phyloP scores from a whole-genome alignment of 768 basidiomycete genomes.

The Trametes gibbosa region DNA sequence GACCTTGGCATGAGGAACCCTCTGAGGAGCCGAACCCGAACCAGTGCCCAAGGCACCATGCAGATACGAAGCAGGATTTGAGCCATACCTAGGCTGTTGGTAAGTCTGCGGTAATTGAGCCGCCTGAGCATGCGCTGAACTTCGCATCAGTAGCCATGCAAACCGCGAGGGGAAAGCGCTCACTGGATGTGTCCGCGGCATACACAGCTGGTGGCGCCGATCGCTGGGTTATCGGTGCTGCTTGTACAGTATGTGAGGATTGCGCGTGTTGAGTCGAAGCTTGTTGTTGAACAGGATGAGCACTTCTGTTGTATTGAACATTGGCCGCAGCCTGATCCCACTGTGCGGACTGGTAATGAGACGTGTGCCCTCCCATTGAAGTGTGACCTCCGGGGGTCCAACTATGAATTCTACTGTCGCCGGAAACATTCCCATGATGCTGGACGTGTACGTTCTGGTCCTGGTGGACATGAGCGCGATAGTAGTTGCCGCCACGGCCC shows the following conservation, averaged over 20 bases:
- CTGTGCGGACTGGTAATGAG: no score
- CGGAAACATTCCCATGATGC: neutral
- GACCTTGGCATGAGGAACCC: conserved; percentile 5
- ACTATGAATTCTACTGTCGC: no score
- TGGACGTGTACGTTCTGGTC: neutral
- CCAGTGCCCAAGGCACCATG: conserved; percentile 1
- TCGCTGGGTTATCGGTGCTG: neutral
- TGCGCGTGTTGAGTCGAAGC: neutral
- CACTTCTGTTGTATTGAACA: no score
- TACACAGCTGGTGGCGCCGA: neutral
- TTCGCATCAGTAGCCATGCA: neutral
- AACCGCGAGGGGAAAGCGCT: neutral
- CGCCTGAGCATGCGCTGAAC: neutral
- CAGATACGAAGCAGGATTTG: conserved; percentile 6
- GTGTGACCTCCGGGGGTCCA: no score
- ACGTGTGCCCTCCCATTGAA: no score
- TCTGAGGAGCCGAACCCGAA: neutral
- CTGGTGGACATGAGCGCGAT: neutral
- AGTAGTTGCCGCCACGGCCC: neutral
- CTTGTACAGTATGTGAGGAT: neutral
- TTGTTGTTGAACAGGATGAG: no score
- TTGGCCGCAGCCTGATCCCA: no score
- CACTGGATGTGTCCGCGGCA: neutral
- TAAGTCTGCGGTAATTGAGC: neutral
- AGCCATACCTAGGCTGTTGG: conserved; percentile 2